phyloP scores from a whole-genome alignment of 139 green algal species.

The Chlamydomonas sphaeroides region DNA sequence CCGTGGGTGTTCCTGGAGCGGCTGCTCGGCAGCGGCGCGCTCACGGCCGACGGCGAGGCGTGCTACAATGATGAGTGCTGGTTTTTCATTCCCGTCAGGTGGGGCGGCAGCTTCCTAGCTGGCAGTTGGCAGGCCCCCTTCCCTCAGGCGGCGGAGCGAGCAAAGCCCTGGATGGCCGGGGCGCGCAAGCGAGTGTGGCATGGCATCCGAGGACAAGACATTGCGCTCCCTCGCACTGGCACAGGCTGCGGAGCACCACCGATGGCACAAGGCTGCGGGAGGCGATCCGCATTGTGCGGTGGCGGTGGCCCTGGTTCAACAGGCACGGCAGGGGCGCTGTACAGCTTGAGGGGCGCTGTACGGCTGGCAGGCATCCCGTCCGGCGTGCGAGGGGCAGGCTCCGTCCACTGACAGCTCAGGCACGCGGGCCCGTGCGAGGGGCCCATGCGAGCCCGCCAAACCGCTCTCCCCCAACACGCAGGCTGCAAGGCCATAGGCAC shows the following conservation, averaged over 20 bases:
- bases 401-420: neutral
- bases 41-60: constrained; percentile 9
- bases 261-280: constrained; percentile 26
- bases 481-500: constrained; percentile 39
- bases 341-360: neutral
- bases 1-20: constrained; percentile 35
- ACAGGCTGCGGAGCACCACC: constrained; percentile 1
- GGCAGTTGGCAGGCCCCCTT: no score
- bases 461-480: neutral
- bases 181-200: no score
- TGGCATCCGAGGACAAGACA: no score
- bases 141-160: no score
- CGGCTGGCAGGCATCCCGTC: no score
- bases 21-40: constrained; percentile 15
- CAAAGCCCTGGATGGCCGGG: no score
- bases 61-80: neutral
- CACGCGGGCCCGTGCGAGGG: no score
- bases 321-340: neutral
- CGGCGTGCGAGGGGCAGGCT: neutral
- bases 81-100: constrained; percentile 52
- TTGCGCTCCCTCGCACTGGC: no score
- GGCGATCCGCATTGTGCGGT: constrained; percentile 4
- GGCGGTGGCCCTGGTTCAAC: constrained; percentile 45
- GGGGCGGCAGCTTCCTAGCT: no score
- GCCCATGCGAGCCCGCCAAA: no score